phyloP scores from a whole-genome alignment of 176 grass and related monocot species.

The Rhynchospora breviuscula region DNA sequence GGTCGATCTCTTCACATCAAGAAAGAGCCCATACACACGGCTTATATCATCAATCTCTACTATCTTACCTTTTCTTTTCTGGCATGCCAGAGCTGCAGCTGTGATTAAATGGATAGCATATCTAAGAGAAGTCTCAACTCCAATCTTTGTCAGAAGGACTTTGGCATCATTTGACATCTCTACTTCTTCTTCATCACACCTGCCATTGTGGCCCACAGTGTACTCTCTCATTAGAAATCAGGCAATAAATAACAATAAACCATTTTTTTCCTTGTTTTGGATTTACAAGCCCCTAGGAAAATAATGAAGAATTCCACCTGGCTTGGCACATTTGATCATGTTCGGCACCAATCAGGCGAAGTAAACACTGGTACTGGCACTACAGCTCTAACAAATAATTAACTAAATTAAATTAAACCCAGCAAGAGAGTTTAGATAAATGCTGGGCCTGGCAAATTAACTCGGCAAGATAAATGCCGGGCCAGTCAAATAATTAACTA shows the following conservation, averaged over 20 bases:
- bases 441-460: no score
- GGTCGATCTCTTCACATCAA: slow-evolving; percentile 82
- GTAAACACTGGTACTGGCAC: not conserved
- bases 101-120: slow-evolving; percentile 91
- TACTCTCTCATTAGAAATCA: not conserved
- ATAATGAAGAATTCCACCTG: not conserved
- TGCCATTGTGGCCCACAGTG: not conserved
- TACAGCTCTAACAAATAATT: not conserved
- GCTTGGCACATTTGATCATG: not conserved
- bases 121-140: slow-evolving; percentile 74
- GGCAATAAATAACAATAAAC: not conserved
- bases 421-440: no score
- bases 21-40: slow-evolving; percentile 75
- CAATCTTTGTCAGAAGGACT: slow-evolving; percentile 83
- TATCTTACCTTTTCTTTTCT: slow-evolving; percentile 73
- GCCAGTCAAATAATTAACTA: not conserved
- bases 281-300: no score
- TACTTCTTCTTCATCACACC: slow-evolving; percentile 72
- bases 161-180: slow-evolving; percentile 77
- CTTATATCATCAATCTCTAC: slow-evolving; percentile 94
- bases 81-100: slow-evolving; percentile 54
- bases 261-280: no score
- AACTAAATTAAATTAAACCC: not conserved
- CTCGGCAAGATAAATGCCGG: no score
- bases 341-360: not conserved